Evolutionary conservation across 176 grass and related monocot species (phyloP), one percentile per base, ranked within the genome.

Genomic region (Elaeis guineensis): DNA sequence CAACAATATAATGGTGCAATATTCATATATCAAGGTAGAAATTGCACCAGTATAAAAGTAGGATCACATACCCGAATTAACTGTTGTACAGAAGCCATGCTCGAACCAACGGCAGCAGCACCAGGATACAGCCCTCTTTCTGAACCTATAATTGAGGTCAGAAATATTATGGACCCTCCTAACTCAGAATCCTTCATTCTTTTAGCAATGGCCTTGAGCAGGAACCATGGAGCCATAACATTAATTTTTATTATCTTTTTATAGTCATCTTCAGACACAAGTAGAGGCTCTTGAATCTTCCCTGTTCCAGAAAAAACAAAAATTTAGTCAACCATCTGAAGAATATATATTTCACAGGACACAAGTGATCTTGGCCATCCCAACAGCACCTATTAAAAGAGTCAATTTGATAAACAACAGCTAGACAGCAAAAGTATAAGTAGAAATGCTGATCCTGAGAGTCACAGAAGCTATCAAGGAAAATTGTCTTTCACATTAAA

Each of bases 61-160:
- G 25, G 12, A 35, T 9, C 9, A 44, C 8, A 44, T 44, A 97
- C 92, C 55, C 83, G 78, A 54, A 79, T 78, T 75, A 97, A 58
- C 22, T 97, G 92, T 67, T 97, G 87, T 69, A 97, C 55, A 0
- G 87, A 78, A 56, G 87, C 92, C 30, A 90, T 69, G 55, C 87
- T 91, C 52, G 83, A 73, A 8, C 87, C 92, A 28, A 80, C 82
- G 2, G 92, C 92, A 20, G 76, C 78, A 22, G 92, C 81, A 16
- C 87, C 83, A 17, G 80, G 72, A 67, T 97, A 85, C 19, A 90
- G 55, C 54, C 87, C 92, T 85, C 92, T 90, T 70, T 96, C 87
- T 3, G 92, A 78, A 6, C 92, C 92, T 23, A 90, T 72, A 79
- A 90, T 90, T 68, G 90, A 84, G 8, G 92, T 87, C 57, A 97